Conservation (phyloP, 2,329 filamentous ascomycete species). For the Rutstroemia sp. region DNA sequence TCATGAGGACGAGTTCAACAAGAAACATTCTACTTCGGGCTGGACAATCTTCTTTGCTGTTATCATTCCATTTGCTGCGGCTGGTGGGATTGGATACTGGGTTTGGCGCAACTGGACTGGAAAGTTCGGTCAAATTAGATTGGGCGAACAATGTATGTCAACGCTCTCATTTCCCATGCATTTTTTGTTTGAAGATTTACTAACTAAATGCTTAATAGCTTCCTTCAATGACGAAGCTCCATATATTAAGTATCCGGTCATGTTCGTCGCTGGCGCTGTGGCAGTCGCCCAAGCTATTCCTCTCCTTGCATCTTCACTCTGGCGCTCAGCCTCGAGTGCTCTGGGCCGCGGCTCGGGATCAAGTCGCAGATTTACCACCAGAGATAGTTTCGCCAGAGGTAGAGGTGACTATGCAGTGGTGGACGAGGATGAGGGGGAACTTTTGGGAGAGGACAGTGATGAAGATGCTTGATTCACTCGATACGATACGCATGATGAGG, state of each 20-base stretch:
- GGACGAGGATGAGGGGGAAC: slow-evolving; percentile 88
- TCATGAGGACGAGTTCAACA: slow-evolving; percentile 74
- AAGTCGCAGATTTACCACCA: slow-evolving; percentile 63
- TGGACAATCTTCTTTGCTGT: slow-evolving; percentile 81
- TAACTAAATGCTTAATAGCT: slow-evolving; percentile 17
- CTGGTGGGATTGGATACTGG: slow-evolving; percentile 71
- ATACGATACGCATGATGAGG: background rate
- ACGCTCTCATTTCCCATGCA: background rate
- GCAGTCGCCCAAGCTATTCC: slow-evolving; percentile 58
- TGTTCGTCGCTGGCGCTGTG: slow-evolving; percentile 57
- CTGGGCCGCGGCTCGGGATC: slow-evolving; percentile 38
- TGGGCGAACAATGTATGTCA: slow-evolving; percentile 59
- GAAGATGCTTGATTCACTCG: slow-evolving; percentile 57
- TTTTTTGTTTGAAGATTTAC: slow-evolving; percentile 1
- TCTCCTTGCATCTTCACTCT: slow-evolving; percentile 63
- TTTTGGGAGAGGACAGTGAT: slow-evolving; percentile 88
- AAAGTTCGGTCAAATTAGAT: slow-evolving; percentile 86
- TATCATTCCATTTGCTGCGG: slow-evolving; percentile 63
- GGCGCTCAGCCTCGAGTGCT: slow-evolving; percentile 53
- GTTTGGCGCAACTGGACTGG: slow-evolving; percentile 78
- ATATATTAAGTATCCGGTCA: slow-evolving; percentile 77
- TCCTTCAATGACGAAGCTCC: slow-evolving; percentile 63
- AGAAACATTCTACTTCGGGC: slow-evolving; percentile 64
- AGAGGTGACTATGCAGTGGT: slow-evolving; percentile 83
- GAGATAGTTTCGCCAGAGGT: slow-evolving; percentile 81